Evolutionary conservation across 495 filamentous ascomycete genomes (phyloP), one percentile per base, ranked within the genome.

Genomic region (Daldinia loculata): DNA sequence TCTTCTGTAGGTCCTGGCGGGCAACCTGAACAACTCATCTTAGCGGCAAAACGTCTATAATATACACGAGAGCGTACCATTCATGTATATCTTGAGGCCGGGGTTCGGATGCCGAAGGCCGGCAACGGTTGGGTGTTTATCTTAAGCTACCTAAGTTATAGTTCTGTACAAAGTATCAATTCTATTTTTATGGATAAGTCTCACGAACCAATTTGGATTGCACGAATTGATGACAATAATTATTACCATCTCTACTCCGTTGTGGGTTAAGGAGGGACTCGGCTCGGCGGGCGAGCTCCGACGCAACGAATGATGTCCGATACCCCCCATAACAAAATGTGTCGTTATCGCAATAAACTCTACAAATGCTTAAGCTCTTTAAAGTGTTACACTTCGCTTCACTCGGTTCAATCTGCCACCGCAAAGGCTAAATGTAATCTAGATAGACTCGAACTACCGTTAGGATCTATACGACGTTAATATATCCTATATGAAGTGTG

Each of bases 401-500:
- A 19, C 43, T 67, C 58, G 69, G 69, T 63, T 63, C 58, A 71
- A 71, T 69, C 43, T 15, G 7, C 27, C 12, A 48, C 24, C 38
- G 17, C 41, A 22, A 24, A 11, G 69, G 69, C 52, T 71, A 71
- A 71, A 71, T 67, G 12, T 48, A 26, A 15, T 12, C 34, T 14
- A 36, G 50, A 43, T n/a, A 14, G 22, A 27, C 27, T 9, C 4
- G 24, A 71, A 71, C 63, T 71, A 67, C 69, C 69, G 69, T 15
- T 22, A 26, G 58, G 67, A 30, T 53, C 26, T 9, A 24, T 36
- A 41, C 43, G 30, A 15, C 29, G 17, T 22, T 63, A 67, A 67
- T 72, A 67, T 72, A 72, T 63, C 38, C 19, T 55, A 57, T 60
- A 72, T 67, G 69, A 59, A 51, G 5, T 52, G 55, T n/a, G 39